phyloP scores from a whole-genome alignment of 1,139 yeast genomes.

The Citeromyces hawaiiensis region DNA sequence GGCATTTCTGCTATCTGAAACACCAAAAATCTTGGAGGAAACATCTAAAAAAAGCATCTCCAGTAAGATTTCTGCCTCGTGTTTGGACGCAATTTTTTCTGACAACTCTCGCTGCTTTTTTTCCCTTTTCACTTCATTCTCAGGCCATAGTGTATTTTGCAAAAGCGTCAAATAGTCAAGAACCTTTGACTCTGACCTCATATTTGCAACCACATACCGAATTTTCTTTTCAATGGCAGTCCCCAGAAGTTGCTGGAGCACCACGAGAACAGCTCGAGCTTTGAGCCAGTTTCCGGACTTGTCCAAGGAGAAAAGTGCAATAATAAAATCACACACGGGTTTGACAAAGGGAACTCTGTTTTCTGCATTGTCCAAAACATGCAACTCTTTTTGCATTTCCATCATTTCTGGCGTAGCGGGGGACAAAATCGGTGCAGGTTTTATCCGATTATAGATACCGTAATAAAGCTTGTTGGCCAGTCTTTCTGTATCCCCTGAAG shows the following conservation, averaged over 20 bases:
- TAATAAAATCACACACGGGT: constrained; percentile 70
- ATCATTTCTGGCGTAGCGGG: constrained; percentile 2
- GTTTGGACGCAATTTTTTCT: constrained; percentile 39
- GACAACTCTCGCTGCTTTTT: constrained; percentile 28
- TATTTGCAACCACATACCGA: constrained; percentile 25
- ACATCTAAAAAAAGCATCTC: constrained; percentile 48
- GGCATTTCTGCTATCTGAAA: constrained; percentile 50
- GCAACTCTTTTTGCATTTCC: constrained; percentile 13
- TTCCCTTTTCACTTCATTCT: constrained; percentile 32
- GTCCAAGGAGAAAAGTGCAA: constrained; percentile 50
- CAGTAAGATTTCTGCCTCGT: constrained; percentile 46
- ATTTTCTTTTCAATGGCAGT: constrained; percentile 74
- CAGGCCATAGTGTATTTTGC: constrained; percentile 50
- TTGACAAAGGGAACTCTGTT: constrained; percentile 42
- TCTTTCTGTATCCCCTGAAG: neutral
- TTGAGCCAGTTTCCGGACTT: constrained; percentile 64
- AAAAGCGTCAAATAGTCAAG: constrained; percentile 28
- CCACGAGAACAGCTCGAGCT: constrained; percentile 71
- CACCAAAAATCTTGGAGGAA: constrained; percentile 67
- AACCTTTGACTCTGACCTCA: constrained; percentile 35
- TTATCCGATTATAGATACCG: neutral
- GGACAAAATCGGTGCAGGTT: neutral
- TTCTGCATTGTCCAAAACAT: constrained; percentile 12
- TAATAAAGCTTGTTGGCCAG: neutral
- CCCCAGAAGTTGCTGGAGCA: constrained; percentile 77